These are phyloP conservation scores for Wickerhamomyces bisporus DNA, from an alignment of 805 yeast genomes.

Conservation along the genomic window DNA sequence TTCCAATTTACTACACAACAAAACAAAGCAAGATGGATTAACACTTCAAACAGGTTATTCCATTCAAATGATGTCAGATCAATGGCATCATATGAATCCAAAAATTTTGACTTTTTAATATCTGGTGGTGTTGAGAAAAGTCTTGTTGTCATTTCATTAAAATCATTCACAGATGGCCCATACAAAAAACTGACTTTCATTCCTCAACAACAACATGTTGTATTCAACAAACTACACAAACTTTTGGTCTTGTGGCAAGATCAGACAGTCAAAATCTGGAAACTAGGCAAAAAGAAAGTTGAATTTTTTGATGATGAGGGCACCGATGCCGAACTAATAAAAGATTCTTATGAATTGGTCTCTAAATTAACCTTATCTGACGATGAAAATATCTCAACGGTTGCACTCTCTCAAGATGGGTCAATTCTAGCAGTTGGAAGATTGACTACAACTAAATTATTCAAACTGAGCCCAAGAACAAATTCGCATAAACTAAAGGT, in stretches of 20 bases:
- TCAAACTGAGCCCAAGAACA: conserved; percentile 45
- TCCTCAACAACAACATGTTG: conserved; percentile 50
- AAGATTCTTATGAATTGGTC: conserved; percentile 48
- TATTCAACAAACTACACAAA: conserved; percentile 41
- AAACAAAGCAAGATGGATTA: conserved; percentile 65
- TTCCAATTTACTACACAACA: conserved; percentile 38
- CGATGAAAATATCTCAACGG: conserved; percentile 74
- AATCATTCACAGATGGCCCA: conserved; percentile 63
- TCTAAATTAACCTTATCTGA: conserved; percentile 62
- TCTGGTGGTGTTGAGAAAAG: conserved; percentile 83
- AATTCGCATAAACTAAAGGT: conserved; percentile 37
- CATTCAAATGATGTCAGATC: conserved; percentile 86
- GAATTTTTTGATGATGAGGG: conserved; percentile 7
- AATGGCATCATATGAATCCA: conserved; percentile 64
- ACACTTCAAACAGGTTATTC: conserved; percentile 65
- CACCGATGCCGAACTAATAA: conserved; percentile 19
- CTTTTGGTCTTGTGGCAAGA: conserved; percentile 76
- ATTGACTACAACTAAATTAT: conserved; percentile 60
- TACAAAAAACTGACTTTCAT: conserved; percentile 64
- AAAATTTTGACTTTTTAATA: conserved; percentile 59
- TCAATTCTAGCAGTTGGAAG: conserved; percentile 69
- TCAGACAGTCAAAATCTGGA: conserved; percentile 80
- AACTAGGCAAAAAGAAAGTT: conserved; percentile 31
- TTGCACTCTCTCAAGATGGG: conserved; percentile 61
- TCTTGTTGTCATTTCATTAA: conserved; percentile 56